Conservation (phyloP, 768 basidiomycete species). For the Holtermannia corniformis region DNA sequence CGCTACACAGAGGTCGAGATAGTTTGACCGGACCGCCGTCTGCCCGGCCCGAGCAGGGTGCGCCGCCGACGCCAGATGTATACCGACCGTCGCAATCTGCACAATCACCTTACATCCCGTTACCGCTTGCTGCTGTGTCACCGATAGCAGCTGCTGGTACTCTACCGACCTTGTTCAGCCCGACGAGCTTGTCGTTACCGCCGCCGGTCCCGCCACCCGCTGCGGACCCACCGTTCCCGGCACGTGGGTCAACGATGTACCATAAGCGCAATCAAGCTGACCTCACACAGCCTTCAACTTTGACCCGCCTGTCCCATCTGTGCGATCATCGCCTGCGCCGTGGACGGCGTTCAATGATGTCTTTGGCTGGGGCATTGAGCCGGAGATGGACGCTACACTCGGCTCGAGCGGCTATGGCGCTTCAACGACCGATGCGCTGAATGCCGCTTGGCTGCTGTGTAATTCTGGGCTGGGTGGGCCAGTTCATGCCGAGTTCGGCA, state of each 20-base stretch:
- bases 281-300: no score
- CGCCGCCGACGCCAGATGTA: neutral
- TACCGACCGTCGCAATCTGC: no score
- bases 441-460: constrained; percentile 26
- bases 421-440: constrained; percentile 24
- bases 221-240: no score
- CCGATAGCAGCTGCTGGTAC: no score
- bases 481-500: constrained; percentile 11
- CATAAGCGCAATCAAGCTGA: no score
- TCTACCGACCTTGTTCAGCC: no score
- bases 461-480: constrained; percentile 25
- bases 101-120: no score
- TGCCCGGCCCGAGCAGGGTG: neutral
- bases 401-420: constrained; percentile 19
- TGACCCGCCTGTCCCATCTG: constrained; percentile 9
- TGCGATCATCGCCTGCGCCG: constrained; percentile 5
- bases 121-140: no score
- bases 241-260: no score
- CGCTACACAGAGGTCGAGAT: neutral
- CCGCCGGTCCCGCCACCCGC: no score
- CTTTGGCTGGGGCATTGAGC: constrained; percentile 30
- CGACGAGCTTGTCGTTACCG: no score
- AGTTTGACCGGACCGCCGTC: neutral
- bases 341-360: constrained; percentile 28
- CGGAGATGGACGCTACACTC: constrained; percentile 23